phyloP scores from a whole-genome alignment of 768 basidiomycete species.

The Neoboletus magnificus region DNA sequence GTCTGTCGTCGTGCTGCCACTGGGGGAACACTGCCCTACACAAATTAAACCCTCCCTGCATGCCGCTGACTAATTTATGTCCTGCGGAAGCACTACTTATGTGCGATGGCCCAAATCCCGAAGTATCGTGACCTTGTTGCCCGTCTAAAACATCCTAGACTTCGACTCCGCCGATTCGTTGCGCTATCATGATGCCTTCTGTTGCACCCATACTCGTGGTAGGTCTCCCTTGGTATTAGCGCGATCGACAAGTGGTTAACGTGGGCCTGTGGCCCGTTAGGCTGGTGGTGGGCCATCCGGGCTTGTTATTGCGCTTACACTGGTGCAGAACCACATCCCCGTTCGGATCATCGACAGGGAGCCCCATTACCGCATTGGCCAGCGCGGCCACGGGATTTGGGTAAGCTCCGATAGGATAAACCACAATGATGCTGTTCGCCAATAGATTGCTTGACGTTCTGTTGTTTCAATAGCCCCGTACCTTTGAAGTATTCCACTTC shows the following conservation, averaged over 20 bases:
- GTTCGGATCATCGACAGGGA: slow-evolving; percentile 53
- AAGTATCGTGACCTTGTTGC: not conserved
- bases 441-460: not conserved
- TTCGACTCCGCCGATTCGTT: not conserved
- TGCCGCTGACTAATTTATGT: not conserved
- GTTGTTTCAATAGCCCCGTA: slow-evolving; percentile 24
- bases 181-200: slow-evolving; percentile 9
- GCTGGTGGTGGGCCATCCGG: slow-evolving; percentile 31
- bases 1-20: not conserved
- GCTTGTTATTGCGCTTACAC: slow-evolving; percentile 29
- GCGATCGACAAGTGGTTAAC: not conserved
- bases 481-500: slow-evolving; percentile 42
- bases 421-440: not conserved
- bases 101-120: too few relatives aligned
- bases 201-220: slow-evolving; percentile 21
- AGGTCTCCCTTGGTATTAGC: not conserved
- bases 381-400: slow-evolving; percentile 40
- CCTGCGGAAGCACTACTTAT: not conserved
- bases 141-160: not conserved
- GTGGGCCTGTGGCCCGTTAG: slow-evolving; percentile 1
- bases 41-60: not conserved
- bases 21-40: not conserved
- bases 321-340: slow-evolving; percentile 42
- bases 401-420: slow-evolving; percentile 15
- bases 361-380: slow-evolving; percentile 32